Evolutionary conservation across 192 early-diverging fungal species (phyloP).

Genomic region (Linnemannia hyalina): DNA sequence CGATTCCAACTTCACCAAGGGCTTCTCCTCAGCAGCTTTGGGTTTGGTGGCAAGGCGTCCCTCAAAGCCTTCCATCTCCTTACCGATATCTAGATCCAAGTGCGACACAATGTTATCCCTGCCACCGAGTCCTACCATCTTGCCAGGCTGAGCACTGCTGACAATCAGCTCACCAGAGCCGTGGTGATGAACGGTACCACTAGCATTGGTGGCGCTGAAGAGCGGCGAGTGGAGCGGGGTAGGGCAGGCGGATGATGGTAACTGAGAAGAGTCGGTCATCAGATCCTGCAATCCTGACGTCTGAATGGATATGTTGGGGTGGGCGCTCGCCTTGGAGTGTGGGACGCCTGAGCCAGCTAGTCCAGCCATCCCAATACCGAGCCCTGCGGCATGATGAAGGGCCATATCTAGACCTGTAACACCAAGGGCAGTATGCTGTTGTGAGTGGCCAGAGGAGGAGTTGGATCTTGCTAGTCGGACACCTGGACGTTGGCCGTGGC

Average conservation of each 20-base stretch:
- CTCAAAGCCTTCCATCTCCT: conserved; percentile 47
- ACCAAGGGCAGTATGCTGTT: neutral
- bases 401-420: conserved; percentile 4
- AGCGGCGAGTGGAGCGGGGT: conserved; percentile 60
- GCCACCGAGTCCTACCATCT: neutral
- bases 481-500: neutral
- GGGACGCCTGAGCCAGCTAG: neutral
- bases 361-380: conserved; percentile 16
- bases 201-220: conserved; percentile 47
- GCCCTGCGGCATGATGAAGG: conserved; percentile 12
- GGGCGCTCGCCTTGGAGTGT: neutral
- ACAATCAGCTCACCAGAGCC: conserved; percentile 24
- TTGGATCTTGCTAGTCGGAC: neutral
- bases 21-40: neutral
- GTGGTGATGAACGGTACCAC: conserved; percentile 30
- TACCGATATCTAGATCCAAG: conserved; percentile 47
- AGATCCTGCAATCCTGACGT: conserved; percentile 16
- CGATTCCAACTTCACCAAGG: neutral
- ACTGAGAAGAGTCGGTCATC: conserved; percentile 55
- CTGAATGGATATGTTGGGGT: neutral
- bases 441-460: neutral
- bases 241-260: conserved; percentile 59
- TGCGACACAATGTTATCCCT: conserved; percentile 36
- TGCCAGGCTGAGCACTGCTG: neutral
- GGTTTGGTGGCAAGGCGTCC: conserved; percentile 22